Evolutionary conservation across 1,284 basidiomycete genomes (phyloP).

Genomic region (Macrocystidia cucumis): DNA sequence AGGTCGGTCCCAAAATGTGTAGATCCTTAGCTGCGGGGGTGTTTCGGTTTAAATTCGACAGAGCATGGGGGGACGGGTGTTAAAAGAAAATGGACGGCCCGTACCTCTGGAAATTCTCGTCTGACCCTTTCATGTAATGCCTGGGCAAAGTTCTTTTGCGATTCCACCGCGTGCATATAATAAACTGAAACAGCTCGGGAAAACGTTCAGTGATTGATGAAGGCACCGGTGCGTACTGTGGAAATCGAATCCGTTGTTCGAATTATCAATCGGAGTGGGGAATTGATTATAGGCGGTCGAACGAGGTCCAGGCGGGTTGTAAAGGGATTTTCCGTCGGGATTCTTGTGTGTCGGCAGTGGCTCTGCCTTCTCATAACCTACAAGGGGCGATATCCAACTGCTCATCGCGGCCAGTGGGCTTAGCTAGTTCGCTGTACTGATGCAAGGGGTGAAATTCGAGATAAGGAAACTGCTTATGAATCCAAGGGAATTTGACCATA

Average conservation of each 20-base stretch:
- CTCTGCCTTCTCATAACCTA: constrained; percentile 35
- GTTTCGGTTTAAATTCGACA: background rate
- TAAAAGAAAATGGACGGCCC: constrained; percentile 4
- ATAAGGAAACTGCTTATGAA: too few species aligned
- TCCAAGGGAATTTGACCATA: too few species aligned
- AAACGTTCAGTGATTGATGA: background rate
- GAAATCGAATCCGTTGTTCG: constrained; percentile 61
- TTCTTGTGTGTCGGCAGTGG: constrained; percentile 43
- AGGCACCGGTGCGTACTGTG: constrained; percentile 37
- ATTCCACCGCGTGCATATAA: constrained; percentile 42
- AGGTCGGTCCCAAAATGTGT: constrained; percentile 55
- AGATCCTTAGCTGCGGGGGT: constrained; percentile 49
- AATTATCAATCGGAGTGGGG: constrained; percentile 40
- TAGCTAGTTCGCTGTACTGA: background rate
- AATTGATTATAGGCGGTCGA: constrained; percentile 47
- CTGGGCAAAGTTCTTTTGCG: constrained; percentile 43
- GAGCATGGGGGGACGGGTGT: background rate
- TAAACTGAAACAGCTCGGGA: constrained; percentile 39
- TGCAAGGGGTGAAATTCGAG: too few species aligned
- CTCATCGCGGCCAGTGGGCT: constrained; percentile 7
- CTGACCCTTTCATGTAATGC: constrained; percentile 57
- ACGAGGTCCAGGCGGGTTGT: constrained; percentile 43
- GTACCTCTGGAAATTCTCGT: constrained; percentile 66
- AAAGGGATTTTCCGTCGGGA: constrained; percentile 54
- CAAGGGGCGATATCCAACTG: constrained; percentile 29